Percentiles rank a stretch among this genome's conserved stretches.
Evolutionary conservation across 495 filamentous ascomycete genomes (phyloP).

Genomic region (Schizothecium vesticola): DNA sequence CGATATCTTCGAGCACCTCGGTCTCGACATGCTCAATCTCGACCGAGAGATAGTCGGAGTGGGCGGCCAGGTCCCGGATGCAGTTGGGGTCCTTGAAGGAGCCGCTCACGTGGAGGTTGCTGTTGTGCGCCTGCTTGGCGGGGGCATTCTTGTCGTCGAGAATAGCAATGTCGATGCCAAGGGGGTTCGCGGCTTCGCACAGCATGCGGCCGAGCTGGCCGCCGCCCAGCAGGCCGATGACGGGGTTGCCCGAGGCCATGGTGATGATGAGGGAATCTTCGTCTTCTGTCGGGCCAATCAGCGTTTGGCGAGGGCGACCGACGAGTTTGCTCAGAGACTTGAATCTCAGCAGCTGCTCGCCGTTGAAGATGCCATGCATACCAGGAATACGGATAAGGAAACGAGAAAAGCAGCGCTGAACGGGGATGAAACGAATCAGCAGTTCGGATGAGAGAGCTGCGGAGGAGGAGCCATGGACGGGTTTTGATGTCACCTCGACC

Average conservation of each 20-base stretch:
- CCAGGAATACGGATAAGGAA: not conserved
- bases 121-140: conserved; percentile 85
- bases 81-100: conserved; percentile 77
- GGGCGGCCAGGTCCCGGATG: conserved; percentile 68
- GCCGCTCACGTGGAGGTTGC: conserved; percentile 68
- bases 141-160: conserved; percentile 76
- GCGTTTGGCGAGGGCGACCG: conserved; percentile 4
- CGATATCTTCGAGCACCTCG: conserved; percentile 79
- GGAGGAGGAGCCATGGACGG: not conserved
- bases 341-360: conserved; percentile 10
- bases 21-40: conserved; percentile 98
- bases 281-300: conserved; percentile 5
- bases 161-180: conserved; percentile 74
- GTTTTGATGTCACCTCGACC: conserved; percentile 14
- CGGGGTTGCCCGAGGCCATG: conserved; percentile 26
- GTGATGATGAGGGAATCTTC: conserved; percentile 7
- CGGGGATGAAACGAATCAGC: not conserved
- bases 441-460: not conserved
- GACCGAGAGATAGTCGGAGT: conserved; percentile 83
- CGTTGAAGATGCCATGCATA: conserved; percentile 12
- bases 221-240: conserved; percentile 41
- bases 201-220: conserved; percentile 95
- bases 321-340: conserved; percentile 17
- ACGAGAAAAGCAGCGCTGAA: not conserved
- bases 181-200: conserved; percentile 80